Conservation (phyloP, 106 monocot genomes). For the Dactylorhiza incarnata region DNA sequence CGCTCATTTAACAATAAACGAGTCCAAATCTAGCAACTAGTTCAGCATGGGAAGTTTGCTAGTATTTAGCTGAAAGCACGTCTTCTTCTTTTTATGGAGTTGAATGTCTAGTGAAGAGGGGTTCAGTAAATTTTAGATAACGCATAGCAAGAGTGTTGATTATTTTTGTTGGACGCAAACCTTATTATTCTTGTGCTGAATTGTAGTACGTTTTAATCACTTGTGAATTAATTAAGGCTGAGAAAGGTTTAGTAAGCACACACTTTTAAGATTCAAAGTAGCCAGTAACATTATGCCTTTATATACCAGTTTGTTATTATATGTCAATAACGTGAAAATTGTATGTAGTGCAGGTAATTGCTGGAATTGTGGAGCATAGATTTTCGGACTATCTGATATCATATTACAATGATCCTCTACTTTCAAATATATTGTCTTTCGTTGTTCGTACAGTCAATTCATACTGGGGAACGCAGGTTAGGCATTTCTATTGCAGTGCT, state of each 20-base stretch:
- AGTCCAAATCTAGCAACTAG: background rate
- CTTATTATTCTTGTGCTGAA: background rate
- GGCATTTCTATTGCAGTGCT: background rate
- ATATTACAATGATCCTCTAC: slow-evolving; percentile 50
- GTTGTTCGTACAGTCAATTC: slow-evolving; percentile 89
- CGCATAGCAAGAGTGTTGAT: background rate
- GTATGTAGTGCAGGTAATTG: slow-evolving; percentile 52
- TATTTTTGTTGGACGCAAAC: background rate
- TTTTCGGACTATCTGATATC: slow-evolving; percentile 62
- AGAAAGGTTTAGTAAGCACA: background rate
- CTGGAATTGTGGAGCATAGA: slow-evolving; percentile 84
- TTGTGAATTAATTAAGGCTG: background rate
- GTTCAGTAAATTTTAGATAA: background rate
- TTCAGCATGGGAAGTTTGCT: background rate
- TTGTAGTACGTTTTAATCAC: background rate
- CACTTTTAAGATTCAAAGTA: background rate
- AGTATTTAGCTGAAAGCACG: background rate
- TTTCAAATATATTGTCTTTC: slow-evolving; percentile 75
- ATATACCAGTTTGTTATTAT: background rate
- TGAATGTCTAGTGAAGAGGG: background rate
- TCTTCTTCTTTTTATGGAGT: background rate
- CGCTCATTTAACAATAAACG: background rate
- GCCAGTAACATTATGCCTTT: background rate
- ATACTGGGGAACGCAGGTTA: slow-evolving; percentile 97
- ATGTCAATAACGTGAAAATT: background rate